Evolutionary conservation across 78 protist genomes (phyloP), one percentile per base, ranked within the genome.

Genomic region (Polysphondylium violaceum): DNA sequence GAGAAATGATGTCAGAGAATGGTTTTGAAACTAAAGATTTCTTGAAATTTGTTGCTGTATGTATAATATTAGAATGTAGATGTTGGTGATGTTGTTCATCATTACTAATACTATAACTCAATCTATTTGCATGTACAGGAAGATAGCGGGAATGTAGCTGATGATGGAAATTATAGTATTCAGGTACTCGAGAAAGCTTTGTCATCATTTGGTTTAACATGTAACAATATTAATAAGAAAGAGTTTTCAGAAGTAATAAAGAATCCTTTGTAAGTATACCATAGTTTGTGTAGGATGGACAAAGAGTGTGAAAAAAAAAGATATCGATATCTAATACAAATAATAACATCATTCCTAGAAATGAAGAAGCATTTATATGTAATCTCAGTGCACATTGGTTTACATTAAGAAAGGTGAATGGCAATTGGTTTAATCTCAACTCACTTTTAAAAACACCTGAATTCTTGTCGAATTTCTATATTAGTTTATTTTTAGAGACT

Each of bases 371-470:
- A 17, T 73, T 75, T 41, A 67, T 76, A 35, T 81, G 94, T 65
- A 85, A 87, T 44, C 14, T 86, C 47, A 1, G 0, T n/a, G 16
- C 44, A 2, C 96, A 93, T 64, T 93, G 96, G 96, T 78, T 93
- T 56, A 59, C 96, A 40, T 17, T 93, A 1, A 33, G 96, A 31
- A 74, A 68, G 51, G 69, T 93, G 21, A 12, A 71, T 7, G 67
- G 67, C 1, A 51, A 44, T 21, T 93, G 81, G 85, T 85, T 71
- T 38, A 77, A 93, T 78, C 14, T 85, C 14, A 87, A 93, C 51
- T 75, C 88, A 31, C 33, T 93, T 16, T 1, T 41, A 59, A 36
- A 68, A 35, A 21, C 1, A 17, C 96, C 96, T 33, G 35, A 27
- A 23, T 35, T 43, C 0, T 50, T 93, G 21, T 73, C 87, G 19